phyloP scores from a whole-genome alignment of 2,329 filamentous ascomycete genomes.

The Cercospora zeae-maydis region DNA sequence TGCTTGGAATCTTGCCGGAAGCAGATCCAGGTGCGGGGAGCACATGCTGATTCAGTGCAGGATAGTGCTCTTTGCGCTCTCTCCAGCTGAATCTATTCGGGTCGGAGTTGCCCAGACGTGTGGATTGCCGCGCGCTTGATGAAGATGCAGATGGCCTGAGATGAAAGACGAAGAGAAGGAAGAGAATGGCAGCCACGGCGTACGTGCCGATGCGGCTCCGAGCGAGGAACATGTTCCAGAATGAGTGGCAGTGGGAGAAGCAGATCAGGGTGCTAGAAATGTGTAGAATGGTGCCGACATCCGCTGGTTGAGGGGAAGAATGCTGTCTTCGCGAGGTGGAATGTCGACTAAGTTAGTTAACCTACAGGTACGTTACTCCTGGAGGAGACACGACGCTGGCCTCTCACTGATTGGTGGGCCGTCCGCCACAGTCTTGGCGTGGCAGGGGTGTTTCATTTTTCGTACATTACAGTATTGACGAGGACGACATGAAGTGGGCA shows the following conservation, averaged over 20 bases:
- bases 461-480: too few species aligned
- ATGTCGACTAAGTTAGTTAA: too few species aligned
- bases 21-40: constrained; percentile 9
- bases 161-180: constrained; percentile 15
- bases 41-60: constrained; percentile 10
- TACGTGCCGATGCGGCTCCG: constrained; percentile 7
- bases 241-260: neutral
- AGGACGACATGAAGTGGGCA: neutral
- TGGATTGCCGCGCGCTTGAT: neutral
- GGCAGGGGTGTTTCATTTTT: neutral
- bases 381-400: neutral
- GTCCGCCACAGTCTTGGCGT: neutral
- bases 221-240: constrained; percentile 5
- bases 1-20: constrained; percentile 5
- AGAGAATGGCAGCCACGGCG: constrained; percentile 5
- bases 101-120: neutral
- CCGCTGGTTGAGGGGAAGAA: neutral
- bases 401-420: neutral
- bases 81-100: constrained; percentile 15
- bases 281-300: neutral
- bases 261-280: neutral
- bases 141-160: constrained; percentile 1
- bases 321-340: neutral
- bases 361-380: too few species aligned
- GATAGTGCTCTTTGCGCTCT: constrained; percentile 16